These are phyloP conservation scores for Alternaria panax DNA, from an alignment of 2,329 filamentous ascomycete genomes.

Conservation along the genomic window DNA sequence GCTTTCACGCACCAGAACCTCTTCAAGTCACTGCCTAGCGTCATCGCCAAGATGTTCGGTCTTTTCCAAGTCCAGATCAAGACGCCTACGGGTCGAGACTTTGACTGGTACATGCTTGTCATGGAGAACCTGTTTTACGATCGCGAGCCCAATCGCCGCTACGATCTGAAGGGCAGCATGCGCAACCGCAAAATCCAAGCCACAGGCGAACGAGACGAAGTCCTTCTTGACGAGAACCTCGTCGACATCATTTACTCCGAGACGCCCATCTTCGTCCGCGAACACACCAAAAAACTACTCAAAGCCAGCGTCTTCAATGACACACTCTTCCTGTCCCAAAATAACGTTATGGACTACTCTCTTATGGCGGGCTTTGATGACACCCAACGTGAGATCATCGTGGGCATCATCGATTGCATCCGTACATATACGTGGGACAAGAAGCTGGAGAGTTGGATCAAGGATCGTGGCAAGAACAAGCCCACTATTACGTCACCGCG, in stretches of 20 bases:
- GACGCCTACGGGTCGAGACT: slow-evolving; percentile 92
- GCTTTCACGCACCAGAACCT: slow-evolving; percentile 95
- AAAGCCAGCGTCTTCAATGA: slow-evolving; percentile 96
- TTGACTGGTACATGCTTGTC: slow-evolving; percentile 90
- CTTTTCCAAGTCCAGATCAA: slow-evolving; percentile 98
- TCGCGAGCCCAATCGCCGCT: slow-evolving; percentile 77
- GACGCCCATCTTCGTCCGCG: slow-evolving; percentile 90
- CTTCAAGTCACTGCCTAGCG: slow-evolving; percentile 90
- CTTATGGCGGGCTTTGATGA: slow-evolving; percentile 99
- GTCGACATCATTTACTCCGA: slow-evolving; percentile 96
- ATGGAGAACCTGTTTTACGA: slow-evolving; percentile 99
- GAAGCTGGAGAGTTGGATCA: slow-evolving; percentile 99
- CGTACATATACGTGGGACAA: slow-evolving; percentile 99
- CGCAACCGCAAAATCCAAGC: slow-evolving; percentile 96
- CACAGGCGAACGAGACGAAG: slow-evolving; percentile 94
- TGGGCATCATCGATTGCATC: slow-evolving; percentile 97
- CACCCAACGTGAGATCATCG: slow-evolving; percentile 84
- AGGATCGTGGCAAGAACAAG: slow-evolving; percentile 86
- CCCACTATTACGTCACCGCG: slow-evolving; percentile 97
- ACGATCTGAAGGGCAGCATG: slow-evolving; percentile 98
- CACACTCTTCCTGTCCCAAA: slow-evolving; percentile 89
- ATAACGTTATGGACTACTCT: slow-evolving; percentile 99
- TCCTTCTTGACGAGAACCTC: slow-evolving; percentile 97
- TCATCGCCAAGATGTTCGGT: slow-evolving; percentile 98
- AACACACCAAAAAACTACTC: slow-evolving; percentile 94